Evolutionary conservation across 1,139 yeast species (phyloP).

Genomic region (Kodamaea alishanica): DNA sequence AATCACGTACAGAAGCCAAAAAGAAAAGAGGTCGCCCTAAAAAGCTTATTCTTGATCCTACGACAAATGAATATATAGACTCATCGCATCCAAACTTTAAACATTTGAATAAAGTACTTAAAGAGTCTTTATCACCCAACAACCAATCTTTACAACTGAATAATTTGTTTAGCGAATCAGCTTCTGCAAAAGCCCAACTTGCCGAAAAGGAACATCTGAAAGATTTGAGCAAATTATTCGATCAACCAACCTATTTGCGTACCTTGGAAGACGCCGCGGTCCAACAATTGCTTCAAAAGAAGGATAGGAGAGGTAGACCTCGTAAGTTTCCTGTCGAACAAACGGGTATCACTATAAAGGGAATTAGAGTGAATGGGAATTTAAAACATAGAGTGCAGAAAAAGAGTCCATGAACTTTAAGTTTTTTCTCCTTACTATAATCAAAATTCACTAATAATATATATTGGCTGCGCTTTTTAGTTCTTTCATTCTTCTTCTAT

Average conservation of each 20-base stretch:
- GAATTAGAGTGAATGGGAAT: slow-evolving; percentile 42
- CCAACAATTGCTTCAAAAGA: slow-evolving; percentile 36
- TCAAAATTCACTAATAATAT: neutral
- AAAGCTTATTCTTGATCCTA: slow-evolving; percentile 41
- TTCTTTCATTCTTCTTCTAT: neutral
- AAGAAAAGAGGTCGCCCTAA: slow-evolving; percentile 47
- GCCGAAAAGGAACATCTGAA: slow-evolving; percentile 1
- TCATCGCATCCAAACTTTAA: slow-evolving; percentile 44
- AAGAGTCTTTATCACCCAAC: slow-evolving; percentile 18
- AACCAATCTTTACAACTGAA: slow-evolving; percentile 2
- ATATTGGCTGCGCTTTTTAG: neutral
- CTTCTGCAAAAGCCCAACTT: neutral
- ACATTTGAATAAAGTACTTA: slow-evolving; percentile 34
- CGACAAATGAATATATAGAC: slow-evolving; percentile 41
- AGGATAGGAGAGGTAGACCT: slow-evolving; percentile 50
- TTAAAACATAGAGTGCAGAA: slow-evolving; percentile 20
- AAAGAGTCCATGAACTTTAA: slow-evolving; percentile 4
- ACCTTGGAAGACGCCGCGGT: slow-evolving; percentile 38
- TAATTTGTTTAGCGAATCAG: slow-evolving; percentile 3
- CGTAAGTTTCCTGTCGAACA: slow-evolving; percentile 49
- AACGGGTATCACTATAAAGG: slow-evolving; percentile 47
- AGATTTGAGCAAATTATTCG: slow-evolving; percentile 22
- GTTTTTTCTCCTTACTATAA: too few relatives aligned
- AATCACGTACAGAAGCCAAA: slow-evolving; percentile 20
- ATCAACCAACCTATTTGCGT: slow-evolving; percentile 29